These are phyloP conservation scores for Alnus rubra DNA, from an alignment of 306 rosid genomes.

Conservation along the genomic window DNA sequence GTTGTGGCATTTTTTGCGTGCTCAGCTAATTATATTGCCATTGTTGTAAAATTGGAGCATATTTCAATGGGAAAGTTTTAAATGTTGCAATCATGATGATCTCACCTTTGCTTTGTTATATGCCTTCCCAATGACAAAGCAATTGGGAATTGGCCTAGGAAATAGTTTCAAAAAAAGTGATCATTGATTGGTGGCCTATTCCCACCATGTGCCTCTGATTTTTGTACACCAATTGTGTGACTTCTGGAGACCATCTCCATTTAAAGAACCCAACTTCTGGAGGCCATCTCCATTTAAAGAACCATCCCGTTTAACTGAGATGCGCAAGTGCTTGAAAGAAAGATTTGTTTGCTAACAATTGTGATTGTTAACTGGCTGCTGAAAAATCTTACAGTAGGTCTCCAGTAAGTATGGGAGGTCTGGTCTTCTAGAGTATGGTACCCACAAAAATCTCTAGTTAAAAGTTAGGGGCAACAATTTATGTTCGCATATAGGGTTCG, in stretches of 20 bases:
- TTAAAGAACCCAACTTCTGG: too few relatives aligned
- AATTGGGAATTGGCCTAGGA: background rate
- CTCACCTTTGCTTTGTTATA: background rate
- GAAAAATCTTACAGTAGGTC: background rate
- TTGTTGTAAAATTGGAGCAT: conserved; percentile 44
- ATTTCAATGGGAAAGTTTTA: conserved; percentile 8
- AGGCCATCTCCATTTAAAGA: background rate
- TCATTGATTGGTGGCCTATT: background rate
- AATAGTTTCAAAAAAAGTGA: background rate
- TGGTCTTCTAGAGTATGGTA: too few relatives aligned
- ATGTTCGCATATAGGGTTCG: too few relatives aligned
- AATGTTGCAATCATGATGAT: background rate
- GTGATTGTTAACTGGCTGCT: background rate
- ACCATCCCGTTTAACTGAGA: too few relatives aligned
- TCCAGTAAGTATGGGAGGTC: too few relatives aligned
- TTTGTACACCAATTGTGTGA: background rate
- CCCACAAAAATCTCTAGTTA: too few relatives aligned
- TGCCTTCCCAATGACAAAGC: background rate
- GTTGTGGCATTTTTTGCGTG: conserved; percentile 35
- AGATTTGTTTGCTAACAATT: background rate
- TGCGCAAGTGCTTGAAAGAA: background rate
- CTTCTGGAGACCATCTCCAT: too few relatives aligned
- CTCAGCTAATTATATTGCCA: conserved; percentile 40
- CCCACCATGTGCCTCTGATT: background rate
- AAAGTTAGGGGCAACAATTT: too few relatives aligned